Evolutionary conservation across 1,284 basidiomycete species (phyloP).

Genomic region (Ganoderma resinaceum): DNA sequence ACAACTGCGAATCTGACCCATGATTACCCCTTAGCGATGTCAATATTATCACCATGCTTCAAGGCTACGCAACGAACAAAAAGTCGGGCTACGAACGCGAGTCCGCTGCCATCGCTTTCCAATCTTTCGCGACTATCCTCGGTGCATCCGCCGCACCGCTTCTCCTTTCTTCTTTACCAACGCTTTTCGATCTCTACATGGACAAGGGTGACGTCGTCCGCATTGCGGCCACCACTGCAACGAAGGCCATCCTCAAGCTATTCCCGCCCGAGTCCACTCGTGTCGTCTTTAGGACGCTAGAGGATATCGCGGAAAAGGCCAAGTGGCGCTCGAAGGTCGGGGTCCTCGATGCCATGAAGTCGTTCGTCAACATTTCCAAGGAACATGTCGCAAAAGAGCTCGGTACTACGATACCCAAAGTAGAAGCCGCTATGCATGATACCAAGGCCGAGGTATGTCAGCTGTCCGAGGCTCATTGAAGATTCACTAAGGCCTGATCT

Average conservation of each 20-base stretch:
- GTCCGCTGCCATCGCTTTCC: slow-evolving; percentile 87
- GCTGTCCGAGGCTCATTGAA: slow-evolving; percentile 2
- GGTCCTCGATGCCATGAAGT: slow-evolving; percentile 87
- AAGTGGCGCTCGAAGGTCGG: slow-evolving; percentile 98
- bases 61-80: slow-evolving; percentile 84
- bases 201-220: slow-evolving; percentile 97
- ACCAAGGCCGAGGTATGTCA: slow-evolving; percentile 89
- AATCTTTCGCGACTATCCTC: slow-evolving; percentile 77
- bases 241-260: slow-evolving; percentile 86
- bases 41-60: slow-evolving; percentile 69
- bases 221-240: slow-evolving; percentile 81
- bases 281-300: slow-evolving; percentile 76
- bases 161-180: slow-evolving; percentile 80
- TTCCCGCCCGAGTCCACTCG: slow-evolving; percentile 87
- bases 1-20: background rate
- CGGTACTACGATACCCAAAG: slow-evolving; percentile 83
- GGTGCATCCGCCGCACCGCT: slow-evolving; percentile 85
- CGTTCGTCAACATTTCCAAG: slow-evolving; percentile 73
- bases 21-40: slow-evolving; percentile 55
- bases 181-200: slow-evolving; percentile 87
- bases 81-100: slow-evolving; percentile 94
- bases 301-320: slow-evolving; percentile 79
- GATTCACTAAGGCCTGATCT: slow-evolving; percentile 5
- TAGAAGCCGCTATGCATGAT: slow-evolving; percentile 95
- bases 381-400: slow-evolving; percentile 90